Evolutionary conservation across 2,329 filamentous ascomycete genomes (phyloP).

Genomic region (Elsinoe necatrix): DNA sequence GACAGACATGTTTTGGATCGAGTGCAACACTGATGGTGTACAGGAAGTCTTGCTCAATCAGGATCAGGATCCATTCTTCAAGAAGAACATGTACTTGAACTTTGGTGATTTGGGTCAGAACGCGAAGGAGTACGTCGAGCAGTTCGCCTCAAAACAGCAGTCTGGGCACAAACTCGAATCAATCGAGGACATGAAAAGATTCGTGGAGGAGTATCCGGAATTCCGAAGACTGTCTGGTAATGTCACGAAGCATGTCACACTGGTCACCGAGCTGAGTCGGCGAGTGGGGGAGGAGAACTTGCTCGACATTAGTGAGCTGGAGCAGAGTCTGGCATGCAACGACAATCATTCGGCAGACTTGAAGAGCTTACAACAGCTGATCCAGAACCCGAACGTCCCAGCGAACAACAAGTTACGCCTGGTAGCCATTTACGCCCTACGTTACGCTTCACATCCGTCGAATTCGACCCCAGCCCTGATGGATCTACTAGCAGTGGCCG

Average conservation of each 20-base stretch:
- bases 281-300: constrained; percentile 77
- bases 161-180: constrained; percentile 94
- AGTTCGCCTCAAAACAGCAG: constrained; percentile 97
- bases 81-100: constrained; percentile 98
- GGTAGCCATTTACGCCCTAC: constrained; percentile 87
- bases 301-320: constrained; percentile 92
- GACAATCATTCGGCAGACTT: constrained; percentile 88
- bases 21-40: not conserved
- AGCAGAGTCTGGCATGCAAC: constrained; percentile 93
- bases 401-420: constrained; percentile 78
- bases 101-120: constrained; percentile 93
- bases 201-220: constrained; percentile 97
- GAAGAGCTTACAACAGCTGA: constrained; percentile 83
- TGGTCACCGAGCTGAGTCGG: constrained; percentile 87
- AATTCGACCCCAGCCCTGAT: constrained; percentile 77
- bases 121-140: constrained; percentile 97
- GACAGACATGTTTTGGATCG: not conserved
- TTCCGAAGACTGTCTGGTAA: constrained; percentile 96
- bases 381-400: constrained; percentile 69
- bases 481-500: constrained; percentile 76
- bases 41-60: constrained; percentile 86
- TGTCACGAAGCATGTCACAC: constrained; percentile 94
- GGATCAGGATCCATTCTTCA: constrained; percentile 98
- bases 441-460: constrained; percentile 78
- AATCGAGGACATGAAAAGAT: constrained; percentile 97